These are phyloP conservation scores for Capronia epimyces DNA, from an alignment of 2,329 filamentous ascomycete genomes.

Conservation along the genomic window DNA sequence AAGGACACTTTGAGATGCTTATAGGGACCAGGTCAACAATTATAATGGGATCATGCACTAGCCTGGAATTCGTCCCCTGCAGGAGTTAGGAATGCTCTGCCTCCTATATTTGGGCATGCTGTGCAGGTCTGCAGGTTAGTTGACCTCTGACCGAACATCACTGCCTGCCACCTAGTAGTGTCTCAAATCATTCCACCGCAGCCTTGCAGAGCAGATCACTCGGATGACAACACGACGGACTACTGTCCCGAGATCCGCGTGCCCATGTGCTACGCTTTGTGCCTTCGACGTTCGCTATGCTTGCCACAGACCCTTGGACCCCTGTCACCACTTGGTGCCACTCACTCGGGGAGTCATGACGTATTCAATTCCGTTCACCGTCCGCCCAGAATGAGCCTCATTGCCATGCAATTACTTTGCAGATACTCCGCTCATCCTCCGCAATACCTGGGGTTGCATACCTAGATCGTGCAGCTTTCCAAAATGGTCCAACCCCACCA, in stretches of 20 bases:
- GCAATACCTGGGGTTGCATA: not conserved
- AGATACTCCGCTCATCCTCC: not conserved
- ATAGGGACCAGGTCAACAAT: not conserved
- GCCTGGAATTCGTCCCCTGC: constrained; percentile 8
- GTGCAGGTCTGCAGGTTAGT: no score
- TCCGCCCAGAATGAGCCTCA: not conserved
- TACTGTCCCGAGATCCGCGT: not conserved
- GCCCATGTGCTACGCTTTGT: not conserved
- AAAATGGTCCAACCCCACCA: constrained; percentile 50
- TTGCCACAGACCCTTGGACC: not conserved
- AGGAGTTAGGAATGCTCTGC: not conserved
- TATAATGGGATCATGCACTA: not conserved
- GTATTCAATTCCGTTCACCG: constrained; percentile 6
- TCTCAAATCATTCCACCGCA: no score
- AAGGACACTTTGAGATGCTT: not conserved
- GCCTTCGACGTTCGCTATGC: not conserved
- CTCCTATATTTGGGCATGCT: not conserved
- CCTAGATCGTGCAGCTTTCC: not conserved
- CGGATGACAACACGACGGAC: not conserved
- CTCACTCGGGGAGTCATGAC: constrained; percentile 12
- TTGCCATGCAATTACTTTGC: not conserved
- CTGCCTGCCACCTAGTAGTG: no score
- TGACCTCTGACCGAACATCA: no score
- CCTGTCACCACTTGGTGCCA: no score
- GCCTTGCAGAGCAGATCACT: constrained; percentile 3